A percentile compares a stretch with the other conserved stretches of the same genome.
Conservation (phyloP, 2,329 filamentous ascomycete species). For the Aspergillus sergii region DNA sequence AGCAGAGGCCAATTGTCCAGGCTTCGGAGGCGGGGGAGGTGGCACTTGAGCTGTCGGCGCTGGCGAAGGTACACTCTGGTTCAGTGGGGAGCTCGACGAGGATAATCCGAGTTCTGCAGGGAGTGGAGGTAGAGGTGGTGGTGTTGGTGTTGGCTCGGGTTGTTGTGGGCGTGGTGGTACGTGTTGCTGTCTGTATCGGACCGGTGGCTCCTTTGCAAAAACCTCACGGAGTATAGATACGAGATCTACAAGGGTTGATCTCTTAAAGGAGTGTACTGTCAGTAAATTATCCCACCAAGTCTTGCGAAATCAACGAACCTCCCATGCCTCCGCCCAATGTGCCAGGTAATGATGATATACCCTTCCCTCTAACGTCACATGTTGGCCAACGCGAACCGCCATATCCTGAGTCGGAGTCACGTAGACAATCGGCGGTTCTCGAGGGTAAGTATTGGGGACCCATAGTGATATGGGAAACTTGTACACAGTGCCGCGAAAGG, state of each 20-base stretch:
- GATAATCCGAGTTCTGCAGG: slow-evolving; percentile 62
- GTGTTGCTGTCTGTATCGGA: slow-evolving; percentile 68
- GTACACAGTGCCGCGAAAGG: slow-evolving; percentile 86
- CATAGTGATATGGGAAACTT: slow-evolving; percentile 90
- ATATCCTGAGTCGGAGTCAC: slow-evolving; percentile 87
- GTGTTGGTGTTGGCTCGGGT: slow-evolving; percentile 42
- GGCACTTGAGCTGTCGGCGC: slow-evolving; percentile 25
- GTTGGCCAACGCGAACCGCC: slow-evolving; percentile 87
- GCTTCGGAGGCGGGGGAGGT: slow-evolving; percentile 43
- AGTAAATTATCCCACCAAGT: background rate
- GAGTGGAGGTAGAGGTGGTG: slow-evolving; percentile 71
- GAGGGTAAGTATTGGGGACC: slow-evolving; percentile 88
- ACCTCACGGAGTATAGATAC: slow-evolving; percentile 79
- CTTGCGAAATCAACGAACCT: slow-evolving; percentile 63
- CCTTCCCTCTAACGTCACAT: slow-evolving; percentile 89
- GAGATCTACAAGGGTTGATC: slow-evolving; percentile 82
- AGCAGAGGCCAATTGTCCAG: slow-evolving; percentile 25
- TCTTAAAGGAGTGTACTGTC: slow-evolving; percentile 49
- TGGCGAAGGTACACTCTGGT: slow-evolving; percentile 15
- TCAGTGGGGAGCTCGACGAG: slow-evolving; percentile 36
- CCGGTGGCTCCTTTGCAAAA: slow-evolving; percentile 92
- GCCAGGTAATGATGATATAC: slow-evolving; percentile 96
- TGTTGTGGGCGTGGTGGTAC: slow-evolving; percentile 38
- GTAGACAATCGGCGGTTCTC: slow-evolving; percentile 82
- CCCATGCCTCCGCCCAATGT: slow-evolving; percentile 85